phyloP scores from a whole-genome alignment of 768 basidiomycete species.

The Cystobasidium ongulense region DNA sequence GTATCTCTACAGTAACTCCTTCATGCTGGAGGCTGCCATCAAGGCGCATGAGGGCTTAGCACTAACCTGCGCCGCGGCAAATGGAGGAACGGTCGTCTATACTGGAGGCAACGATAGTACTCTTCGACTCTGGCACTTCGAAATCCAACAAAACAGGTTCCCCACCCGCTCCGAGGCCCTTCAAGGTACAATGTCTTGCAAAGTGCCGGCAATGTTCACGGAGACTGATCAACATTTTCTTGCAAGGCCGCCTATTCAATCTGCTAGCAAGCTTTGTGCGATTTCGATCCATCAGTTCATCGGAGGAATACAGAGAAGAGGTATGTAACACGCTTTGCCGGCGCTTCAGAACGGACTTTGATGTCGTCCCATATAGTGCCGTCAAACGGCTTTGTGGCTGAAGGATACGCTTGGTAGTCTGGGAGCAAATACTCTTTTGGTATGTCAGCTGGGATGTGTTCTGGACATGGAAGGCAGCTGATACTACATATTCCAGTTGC shows the following conservation, averaged over 20 bases:
- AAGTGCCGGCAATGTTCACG: not conserved
- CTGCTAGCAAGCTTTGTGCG: constrained; percentile 58
- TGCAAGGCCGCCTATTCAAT: constrained; percentile 37
- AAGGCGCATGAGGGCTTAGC: constrained; percentile 72
- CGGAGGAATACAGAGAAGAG: constrained; percentile 58
- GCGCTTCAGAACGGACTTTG: too few species aligned
- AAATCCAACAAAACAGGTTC: not conserved
- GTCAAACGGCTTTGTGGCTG: constrained; percentile 87
- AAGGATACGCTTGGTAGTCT: constrained; percentile 79
- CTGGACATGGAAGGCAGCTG: not conserved
- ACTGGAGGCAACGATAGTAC: constrained; percentile 69
- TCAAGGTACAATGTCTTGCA: constrained; percentile 10
- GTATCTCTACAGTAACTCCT: constrained; percentile 75
- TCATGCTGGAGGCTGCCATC: constrained; percentile 79
- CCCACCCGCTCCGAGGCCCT: not conserved
- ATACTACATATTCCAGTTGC: constrained; percentile 51
- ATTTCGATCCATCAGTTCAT: constrained; percentile 73
- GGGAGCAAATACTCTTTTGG: constrained; percentile 71
- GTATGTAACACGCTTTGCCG: constrained; percentile 40
- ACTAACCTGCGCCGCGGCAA: constrained; percentile 65
- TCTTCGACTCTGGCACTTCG: not conserved
- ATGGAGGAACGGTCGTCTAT: constrained; percentile 47
- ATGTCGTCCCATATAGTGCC: too few species aligned
- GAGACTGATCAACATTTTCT: not conserved
- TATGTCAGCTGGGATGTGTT: constrained; percentile 41